Evolutionary conservation across 441 rosid genomes (phyloP).

Genomic region (Croton setiger): DNA sequence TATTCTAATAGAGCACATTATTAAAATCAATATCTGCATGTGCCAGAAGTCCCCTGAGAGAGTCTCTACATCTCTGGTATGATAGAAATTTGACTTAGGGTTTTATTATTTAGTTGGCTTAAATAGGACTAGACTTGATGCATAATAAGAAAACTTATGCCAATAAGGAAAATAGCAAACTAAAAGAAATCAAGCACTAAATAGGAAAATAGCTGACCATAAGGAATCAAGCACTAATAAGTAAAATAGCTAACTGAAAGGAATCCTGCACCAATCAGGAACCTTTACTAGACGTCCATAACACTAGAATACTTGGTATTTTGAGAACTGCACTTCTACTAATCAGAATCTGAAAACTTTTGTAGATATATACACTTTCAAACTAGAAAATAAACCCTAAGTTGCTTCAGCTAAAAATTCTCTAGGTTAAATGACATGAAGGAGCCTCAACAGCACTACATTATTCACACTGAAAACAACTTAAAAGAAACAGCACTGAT

Average conservation of each 20-base stretch:
- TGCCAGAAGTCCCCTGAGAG: neutral
- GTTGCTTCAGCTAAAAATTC: conserved; percentile 1
- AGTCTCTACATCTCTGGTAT: neutral
- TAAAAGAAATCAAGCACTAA: no score
- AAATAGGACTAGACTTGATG: no score
- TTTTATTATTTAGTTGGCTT: no score
- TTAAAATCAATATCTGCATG: neutral
- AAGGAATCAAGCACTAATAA: no score
- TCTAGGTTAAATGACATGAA: neutral
- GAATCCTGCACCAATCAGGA: no score
- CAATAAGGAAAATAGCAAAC: no score
- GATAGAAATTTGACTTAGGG: no score
- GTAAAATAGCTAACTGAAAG: no score
- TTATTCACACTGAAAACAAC: neutral
- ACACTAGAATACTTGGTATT: neutral
- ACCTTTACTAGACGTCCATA: neutral
- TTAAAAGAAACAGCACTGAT: neutral
- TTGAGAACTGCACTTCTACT: neutral
- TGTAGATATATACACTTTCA: neutral
- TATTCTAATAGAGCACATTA: neutral
- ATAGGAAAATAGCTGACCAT: no score
- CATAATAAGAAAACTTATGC: no score
- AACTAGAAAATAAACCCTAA: no score
- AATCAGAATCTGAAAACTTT: neutral
- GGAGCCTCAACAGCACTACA: neutral